Percentiles rank a stretch among this genome's conserved stretches.
These are phyloP conservation scores for Danielia oregonensis DNA, from an alignment of 805 yeast species.

Conservation along the genomic window DNA sequence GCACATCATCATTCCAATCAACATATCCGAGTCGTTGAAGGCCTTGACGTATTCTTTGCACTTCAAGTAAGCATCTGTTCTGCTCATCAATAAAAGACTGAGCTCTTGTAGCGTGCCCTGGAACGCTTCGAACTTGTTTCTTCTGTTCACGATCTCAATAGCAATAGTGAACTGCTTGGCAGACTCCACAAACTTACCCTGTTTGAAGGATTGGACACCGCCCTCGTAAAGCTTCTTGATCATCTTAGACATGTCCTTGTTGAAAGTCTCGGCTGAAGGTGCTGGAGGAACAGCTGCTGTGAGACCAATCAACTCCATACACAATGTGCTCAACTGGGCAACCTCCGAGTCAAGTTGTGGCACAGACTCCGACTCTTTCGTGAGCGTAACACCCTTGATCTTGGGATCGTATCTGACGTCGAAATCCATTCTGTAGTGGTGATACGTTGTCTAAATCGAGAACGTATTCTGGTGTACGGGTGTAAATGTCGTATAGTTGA, in stretches of 20 bases:
- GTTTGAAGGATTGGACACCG: constrained; percentile 56
- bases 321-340: constrained; percentile 36
- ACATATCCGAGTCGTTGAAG: constrained; percentile 64
- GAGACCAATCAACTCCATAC: constrained; percentile 36
- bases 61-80: constrained; percentile 66
- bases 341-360: constrained; percentile 39
- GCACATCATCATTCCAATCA: constrained; percentile 53
- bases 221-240: constrained; percentile 62
- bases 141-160: constrained; percentile 60
- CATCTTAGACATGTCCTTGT: constrained; percentile 54
- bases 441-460: not conserved
- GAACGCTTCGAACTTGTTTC: constrained; percentile 72
- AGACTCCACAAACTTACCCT: constrained; percentile 54
- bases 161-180: constrained; percentile 63
- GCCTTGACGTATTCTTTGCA: constrained; percentile 55
- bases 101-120: constrained; percentile 69
- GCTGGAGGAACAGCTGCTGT: constrained; percentile 50
- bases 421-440: constrained; percentile 9
- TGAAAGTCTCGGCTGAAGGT: constrained; percentile 53
- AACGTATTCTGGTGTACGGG: constrained; percentile 7
- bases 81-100: constrained; percentile 60
- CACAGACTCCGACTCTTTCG: constrained; percentile 8
- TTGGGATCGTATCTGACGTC: constrained; percentile 18
- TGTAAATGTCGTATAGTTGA: constrained; percentile 2
- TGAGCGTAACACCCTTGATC: constrained; percentile 13